These are phyloP conservation scores for Sugiyamaella boreocaroliniensis DNA, from an alignment of 805 yeast genomes.

Conservation along the genomic window DNA sequence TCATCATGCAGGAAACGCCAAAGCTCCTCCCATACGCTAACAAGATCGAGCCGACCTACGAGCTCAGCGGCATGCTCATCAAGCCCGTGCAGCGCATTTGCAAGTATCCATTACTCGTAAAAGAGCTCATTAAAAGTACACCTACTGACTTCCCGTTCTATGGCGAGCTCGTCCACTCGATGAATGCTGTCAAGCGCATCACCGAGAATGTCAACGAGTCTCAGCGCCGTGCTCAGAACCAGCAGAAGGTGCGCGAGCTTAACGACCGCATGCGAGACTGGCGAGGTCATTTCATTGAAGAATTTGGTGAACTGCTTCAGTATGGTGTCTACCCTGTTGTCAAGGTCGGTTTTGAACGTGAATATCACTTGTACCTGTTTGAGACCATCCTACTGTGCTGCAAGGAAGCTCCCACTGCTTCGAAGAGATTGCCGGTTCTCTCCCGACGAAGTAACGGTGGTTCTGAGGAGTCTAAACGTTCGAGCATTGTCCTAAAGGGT, in stretches of 20 bases:
- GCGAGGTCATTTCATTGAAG: conserved; percentile 76
- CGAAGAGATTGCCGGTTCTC: conserved; percentile 40
- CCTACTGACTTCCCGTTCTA: conserved; percentile 47
- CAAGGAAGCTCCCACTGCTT: conserved; percentile 46
- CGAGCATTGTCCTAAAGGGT: conserved; percentile 59
- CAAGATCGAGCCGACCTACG: conserved; percentile 77
- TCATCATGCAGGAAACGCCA: conserved; percentile 55
- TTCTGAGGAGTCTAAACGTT: conserved; percentile 16
- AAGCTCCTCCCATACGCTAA: conserved; percentile 48
- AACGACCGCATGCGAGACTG: conserved; percentile 77
- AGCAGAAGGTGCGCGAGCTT: conserved; percentile 59
- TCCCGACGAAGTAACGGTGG: conserved; percentile 41
- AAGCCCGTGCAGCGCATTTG: conserved; percentile 97
- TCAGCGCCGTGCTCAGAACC: conserved; percentile 85
- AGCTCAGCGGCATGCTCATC: conserved; percentile 78
- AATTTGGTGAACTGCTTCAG: conserved; percentile 78
- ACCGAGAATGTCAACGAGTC: conserved; percentile 88
- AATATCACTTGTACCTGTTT: conserved; percentile 82
- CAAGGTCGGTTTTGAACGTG: conserved; percentile 60
- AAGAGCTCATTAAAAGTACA: conserved; percentile 62
- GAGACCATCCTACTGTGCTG: conserved; percentile 63
- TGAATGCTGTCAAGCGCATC: conserved; percentile 70
- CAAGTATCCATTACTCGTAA: conserved; percentile 78
- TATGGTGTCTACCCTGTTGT: conserved; percentile 53
- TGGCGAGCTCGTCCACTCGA: conserved; percentile 65